Percentiles rank a stretch among this genome's conserved stretches.
Conservation (phyloP, 306 rosid species). For the Fragaria nilgerrensis region DNA sequence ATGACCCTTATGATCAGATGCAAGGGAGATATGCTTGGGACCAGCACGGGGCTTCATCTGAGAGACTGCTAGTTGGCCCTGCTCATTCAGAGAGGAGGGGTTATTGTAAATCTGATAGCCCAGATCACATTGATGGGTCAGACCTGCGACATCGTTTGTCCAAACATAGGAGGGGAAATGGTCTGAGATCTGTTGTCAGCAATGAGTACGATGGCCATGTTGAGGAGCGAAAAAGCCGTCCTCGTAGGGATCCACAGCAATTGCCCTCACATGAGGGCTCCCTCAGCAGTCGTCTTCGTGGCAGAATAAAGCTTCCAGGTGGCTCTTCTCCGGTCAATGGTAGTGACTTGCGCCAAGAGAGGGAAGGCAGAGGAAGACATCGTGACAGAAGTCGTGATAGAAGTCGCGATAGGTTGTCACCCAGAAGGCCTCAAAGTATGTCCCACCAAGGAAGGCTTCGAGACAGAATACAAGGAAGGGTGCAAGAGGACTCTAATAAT, state of each 20-base stretch:
- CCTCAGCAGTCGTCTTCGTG: constrained; percentile 66
- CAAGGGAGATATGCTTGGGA: constrained; percentile 82
- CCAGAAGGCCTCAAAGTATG: constrained; percentile 55
- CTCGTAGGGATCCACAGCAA: constrained; percentile 53
- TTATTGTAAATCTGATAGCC: constrained; percentile 62
- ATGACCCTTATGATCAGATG: constrained; percentile 63
- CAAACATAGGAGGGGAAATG: constrained; percentile 70
- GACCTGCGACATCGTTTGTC: constrained; percentile 79
- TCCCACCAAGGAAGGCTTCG: constrained; percentile 62
- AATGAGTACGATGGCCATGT: constrained; percentile 50
- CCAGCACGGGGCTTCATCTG: constrained; percentile 57
- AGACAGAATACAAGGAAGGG: constrained; percentile 72
- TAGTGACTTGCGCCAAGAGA: constrained; percentile 43
- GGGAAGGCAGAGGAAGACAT: constrained; percentile 59
- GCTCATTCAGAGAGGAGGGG: constrained; percentile 59
- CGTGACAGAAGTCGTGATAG: constrained; percentile 32
- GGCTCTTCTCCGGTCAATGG: constrained; percentile 37
- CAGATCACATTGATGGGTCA: constrained; percentile 57
- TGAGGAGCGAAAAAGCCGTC: constrained; percentile 53
- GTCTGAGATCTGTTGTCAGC: constrained; percentile 75
- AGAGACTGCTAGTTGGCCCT: constrained; percentile 44
- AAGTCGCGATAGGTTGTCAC: constrained; percentile 49
- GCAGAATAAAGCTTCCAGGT: constrained; percentile 76
- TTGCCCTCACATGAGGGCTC: constrained; percentile 52
- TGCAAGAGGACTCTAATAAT: constrained; percentile 42